Evolutionary conservation across 2,329 filamentous ascomycete species (phyloP), one percentile per base, ranked within the genome.

Genomic region (Pseudogymnoascus sp.): DNA sequence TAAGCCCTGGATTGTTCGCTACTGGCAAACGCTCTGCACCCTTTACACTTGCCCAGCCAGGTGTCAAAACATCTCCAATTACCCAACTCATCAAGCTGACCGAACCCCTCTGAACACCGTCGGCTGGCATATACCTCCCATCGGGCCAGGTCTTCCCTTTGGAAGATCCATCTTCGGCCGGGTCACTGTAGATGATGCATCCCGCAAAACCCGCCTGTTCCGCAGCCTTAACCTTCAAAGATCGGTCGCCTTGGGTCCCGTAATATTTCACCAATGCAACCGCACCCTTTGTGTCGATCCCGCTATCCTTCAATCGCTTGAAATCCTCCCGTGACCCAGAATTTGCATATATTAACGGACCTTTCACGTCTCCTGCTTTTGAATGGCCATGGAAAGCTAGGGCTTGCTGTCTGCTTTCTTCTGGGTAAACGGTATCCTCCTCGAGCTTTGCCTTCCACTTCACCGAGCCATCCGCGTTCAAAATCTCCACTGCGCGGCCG

Each of bases 181-280:
- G 92, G 70, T 97, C 94, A 58, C 87, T 95, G 75, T 96, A 99
- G 61, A 96, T 89, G 60, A 99, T 82, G 67, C 90, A 95, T 12
- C 92, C 94, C 1, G 80, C 84, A 64, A 91, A 94, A 1, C 94
- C 94, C 12, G 88, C 89, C 66, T 90, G 72, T 73, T 96, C 89
- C 0, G 94, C 94, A 8, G 89, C 89, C 74, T 92, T 95, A 67
- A 99, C 82, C 72, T 97, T 96, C 66, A 95, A 74, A 1, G 83
- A 88, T 5, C 82, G 77, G 69, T 95, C 88, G 2, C 76, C 77
- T 68, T 92, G 84, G 0, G 83, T 82, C 33, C 90, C 90, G 66
- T 88, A 85, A 70, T 94, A 88, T 61, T 89, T 82, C 18, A 97
- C 89, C 33, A 99, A 76, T 1, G 86, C 91, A 68, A 99, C 90